phyloP scores from a whole-genome alignment of 176 grass and related monocot species.

The Oryza meyeriana region DNA sequence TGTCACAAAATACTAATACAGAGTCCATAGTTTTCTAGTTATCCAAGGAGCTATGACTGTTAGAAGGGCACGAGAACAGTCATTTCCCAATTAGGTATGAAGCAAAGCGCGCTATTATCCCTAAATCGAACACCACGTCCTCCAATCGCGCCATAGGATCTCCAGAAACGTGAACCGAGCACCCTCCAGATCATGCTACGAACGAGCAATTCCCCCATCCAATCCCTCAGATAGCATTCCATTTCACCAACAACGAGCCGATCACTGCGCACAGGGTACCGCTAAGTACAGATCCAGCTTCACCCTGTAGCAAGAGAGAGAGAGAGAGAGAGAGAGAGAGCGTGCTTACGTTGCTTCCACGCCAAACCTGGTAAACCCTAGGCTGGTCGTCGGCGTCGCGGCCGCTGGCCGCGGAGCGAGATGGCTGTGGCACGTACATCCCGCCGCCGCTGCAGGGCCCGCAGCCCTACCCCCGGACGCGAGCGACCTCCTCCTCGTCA shows the following conservation, averaged over 20 bases:
- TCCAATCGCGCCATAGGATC: background rate
- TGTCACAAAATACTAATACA: background rate
- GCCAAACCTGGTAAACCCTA: constrained; percentile 95
- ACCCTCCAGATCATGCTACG: background rate
- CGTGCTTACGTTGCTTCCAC: constrained; percentile 87
- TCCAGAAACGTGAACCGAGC: background rate
- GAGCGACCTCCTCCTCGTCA: constrained; percentile 11
- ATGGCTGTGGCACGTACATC: constrained; percentile 63
- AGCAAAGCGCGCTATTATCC: background rate
- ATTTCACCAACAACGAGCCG: background rate
- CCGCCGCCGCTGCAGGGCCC: constrained; percentile 7
- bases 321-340: background rate
- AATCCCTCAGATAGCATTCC: background rate
- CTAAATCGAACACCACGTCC: background rate
- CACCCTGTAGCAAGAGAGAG: background rate
- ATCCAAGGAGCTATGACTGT: background rate
- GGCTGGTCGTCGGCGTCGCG: constrained; percentile 43
- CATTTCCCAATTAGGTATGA: background rate
- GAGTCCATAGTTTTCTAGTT: background rate
- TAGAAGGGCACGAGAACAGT: background rate
- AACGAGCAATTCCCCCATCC: background rate
- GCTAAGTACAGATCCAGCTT: constrained; percentile 26
- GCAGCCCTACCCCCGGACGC: background rate
- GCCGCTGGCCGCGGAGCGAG: constrained; percentile 19
- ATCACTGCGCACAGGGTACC: background rate